Evolutionary conservation across 116 monocot genomes (phyloP), one percentile per base, ranked within the genome.

Genomic region (Phalaenopsis hybrid): DNA sequence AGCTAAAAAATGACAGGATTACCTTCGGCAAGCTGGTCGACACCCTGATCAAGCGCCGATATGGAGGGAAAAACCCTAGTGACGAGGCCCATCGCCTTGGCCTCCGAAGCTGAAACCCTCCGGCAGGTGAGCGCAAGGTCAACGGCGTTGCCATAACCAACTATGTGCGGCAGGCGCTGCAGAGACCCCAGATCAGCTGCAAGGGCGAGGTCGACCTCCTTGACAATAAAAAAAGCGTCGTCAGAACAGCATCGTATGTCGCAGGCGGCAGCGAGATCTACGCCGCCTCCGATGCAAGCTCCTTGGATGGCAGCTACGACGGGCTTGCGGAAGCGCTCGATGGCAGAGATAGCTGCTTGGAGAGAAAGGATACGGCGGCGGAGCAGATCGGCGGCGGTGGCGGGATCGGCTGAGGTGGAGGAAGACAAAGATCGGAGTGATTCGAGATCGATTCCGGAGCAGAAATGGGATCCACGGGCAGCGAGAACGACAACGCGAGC

Each of bases 121-220:
- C 95, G 69, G 45, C 92, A 95, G 0, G 98, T 94, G 73, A 98
- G 88, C 41, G 94, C 95, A 79, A 98, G 72, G 33, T 94, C 98
- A 15, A 82, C 75, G 31, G 98, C 90, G 82, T 90, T 90, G 16
- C 98, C 98, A 78, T 82, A 90, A 0, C 98, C 98, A 5, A 95
- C 87, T 65, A 98, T 95, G 77, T 65, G 31, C 63, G 94, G 98
- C 51, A 94, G 83, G 72, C 98, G 76, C 87, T 98, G 98, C 74
- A 98, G 88, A 12, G 95, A 81, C 3, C 98, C 98, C 13, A 98
- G 89, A 80, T 98, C 98, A 13, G 98, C 98, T 8, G 88, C 80
- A 28, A 98, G 78, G 28, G 86, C 93, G 50, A 98, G 79, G 18
- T 98, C 95, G 58, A 95, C 95, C 89, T 98, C 98, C 88, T 90